A percentile compares a stretch with the other conserved stretches of the same genome.
Evolutionary conservation across 495 filamentous ascomycete genomes (phyloP).

Genomic region (Beverwykella pulmonaria): DNA sequence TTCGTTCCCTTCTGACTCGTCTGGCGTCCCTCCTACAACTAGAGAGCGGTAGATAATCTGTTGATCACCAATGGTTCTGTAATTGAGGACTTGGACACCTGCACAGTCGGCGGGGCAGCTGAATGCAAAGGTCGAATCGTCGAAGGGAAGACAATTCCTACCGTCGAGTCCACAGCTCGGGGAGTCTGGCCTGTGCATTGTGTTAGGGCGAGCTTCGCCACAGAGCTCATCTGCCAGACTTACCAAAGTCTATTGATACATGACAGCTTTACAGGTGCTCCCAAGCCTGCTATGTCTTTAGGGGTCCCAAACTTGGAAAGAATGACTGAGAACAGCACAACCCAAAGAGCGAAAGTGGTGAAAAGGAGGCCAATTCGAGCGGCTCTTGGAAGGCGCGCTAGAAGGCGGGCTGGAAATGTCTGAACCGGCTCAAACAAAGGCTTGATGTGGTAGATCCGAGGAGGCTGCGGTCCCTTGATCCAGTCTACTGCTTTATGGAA

Average conservation of each 20-base stretch:
- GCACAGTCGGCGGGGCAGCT: conserved; percentile 47
- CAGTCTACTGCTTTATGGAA: conserved; percentile 6
- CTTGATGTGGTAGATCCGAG: conserved; percentile 12
- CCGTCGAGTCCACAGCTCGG: conserved; percentile 44
- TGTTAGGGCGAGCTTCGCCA: conserved; percentile 2
- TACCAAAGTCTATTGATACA: conserved; percentile 25
- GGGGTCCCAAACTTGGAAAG: conserved; percentile 14
- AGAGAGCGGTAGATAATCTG: conserved; percentile 45
- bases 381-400: conserved; percentile 13
- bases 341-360: conserved; percentile 17
- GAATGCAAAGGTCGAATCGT: conserved; percentile 43
- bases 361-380: conserved; percentile 1
- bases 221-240: conserved; percentile 40
- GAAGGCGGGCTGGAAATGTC: conserved; percentile 10
- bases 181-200: neutral
- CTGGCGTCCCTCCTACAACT: conserved; percentile 45
- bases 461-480: conserved; percentile 25
- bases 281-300: conserved; percentile 19
- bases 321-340: conserved; percentile 16
- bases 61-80: conserved; percentile 44
- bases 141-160: conserved; percentile 45
- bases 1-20: conserved; percentile 23
- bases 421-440: conserved; percentile 28
- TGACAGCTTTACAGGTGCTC: conserved; percentile 21
- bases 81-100: conserved; percentile 39